A percentile compares a stretch with the other conserved stretches of the same genome.
These are phyloP conservation scores for Blastocystis hominis DNA, from an alignment of 352 stramenopile species.

Conservation along the genomic window DNA sequence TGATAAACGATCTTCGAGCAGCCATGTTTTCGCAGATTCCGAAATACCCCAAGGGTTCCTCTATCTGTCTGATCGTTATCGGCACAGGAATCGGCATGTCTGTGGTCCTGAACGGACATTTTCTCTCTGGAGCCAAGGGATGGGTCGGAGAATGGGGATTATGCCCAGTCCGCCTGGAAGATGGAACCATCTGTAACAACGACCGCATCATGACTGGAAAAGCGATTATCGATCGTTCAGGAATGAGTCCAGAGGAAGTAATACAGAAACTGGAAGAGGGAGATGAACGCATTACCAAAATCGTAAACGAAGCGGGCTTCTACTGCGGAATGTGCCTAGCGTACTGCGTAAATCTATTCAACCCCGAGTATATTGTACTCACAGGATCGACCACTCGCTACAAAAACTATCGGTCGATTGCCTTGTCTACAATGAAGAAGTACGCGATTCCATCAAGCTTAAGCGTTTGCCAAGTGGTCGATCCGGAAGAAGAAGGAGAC, in stretches of 20 bases:
- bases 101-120: slow-evolving; percentile 40
- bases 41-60: slow-evolving; percentile 25
- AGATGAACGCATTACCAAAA: neutral
- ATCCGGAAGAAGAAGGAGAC: neutral
- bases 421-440: neutral
- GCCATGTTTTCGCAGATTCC: slow-evolving; percentile 42
- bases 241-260: neutral
- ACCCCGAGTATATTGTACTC: slow-evolving; percentile 39
- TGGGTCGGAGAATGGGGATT: slow-evolving; percentile 24
- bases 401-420: slow-evolving; percentile 8
- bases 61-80: slow-evolving; percentile 35
- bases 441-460: neutral
- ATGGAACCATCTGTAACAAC: neutral
- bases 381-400: slow-evolving; percentile 46
- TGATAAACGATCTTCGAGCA: slow-evolving; percentile 52
- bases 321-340: slow-evolving; percentile 43
- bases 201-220: slow-evolving; percentile 38
- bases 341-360: slow-evolving; percentile 42
- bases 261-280: slow-evolving; percentile 15
- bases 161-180: neutral
- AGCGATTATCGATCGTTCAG: neutral
- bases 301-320: slow-evolving; percentile 25
- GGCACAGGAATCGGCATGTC: slow-evolving; percentile 52
- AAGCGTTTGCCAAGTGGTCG: neutral
- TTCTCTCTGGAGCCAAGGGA: slow-evolving; percentile 21